Evolutionary conservation across 805 yeast genomes (phyloP).

Genomic region (Yamadazyma insecticola): DNA sequence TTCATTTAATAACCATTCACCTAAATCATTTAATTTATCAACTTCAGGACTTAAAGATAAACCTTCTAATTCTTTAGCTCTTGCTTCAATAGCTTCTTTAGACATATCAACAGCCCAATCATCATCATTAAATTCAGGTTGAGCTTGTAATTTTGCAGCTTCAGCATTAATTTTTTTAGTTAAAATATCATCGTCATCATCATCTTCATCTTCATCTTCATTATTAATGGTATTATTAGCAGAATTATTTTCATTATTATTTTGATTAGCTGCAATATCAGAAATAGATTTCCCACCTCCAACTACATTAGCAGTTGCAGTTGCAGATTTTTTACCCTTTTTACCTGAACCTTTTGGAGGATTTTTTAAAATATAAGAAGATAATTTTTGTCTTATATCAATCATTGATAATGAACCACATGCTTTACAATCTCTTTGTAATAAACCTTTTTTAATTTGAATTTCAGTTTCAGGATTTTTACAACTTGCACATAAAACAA

Average conservation of each 20-base stretch:
- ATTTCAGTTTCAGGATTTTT: conserved; percentile 97
- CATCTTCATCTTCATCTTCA: conserved; percentile 38
- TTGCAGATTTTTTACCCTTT: conserved; percentile 75
- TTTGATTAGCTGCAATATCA: conserved; percentile 59
- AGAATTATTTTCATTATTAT: conserved; percentile 13
- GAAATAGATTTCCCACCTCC: conserved; percentile 82
- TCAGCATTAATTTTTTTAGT: conserved; percentile 80
- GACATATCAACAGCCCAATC: conserved; percentile 98
- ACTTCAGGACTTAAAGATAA: conserved; percentile 44
- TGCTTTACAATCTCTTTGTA: conserved; percentile 94
- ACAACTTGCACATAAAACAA: conserved; percentile 91
- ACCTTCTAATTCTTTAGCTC: conserved; percentile 84
- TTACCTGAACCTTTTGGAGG: conserved; percentile 64
- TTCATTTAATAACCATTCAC: conserved; percentile 73
- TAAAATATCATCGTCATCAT: conserved; percentile 66
- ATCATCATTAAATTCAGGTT: conserved; percentile 73
- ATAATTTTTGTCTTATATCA: conserved; percentile 81
- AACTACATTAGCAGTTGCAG: conserved; percentile 84
- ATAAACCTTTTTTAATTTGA: conserved; percentile 64
- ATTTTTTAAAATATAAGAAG: conserved; percentile 84
- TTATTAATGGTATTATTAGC: conserved; percentile 23
- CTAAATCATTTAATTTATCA: conserved; percentile 64
- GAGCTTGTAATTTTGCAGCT: conserved; percentile 53
- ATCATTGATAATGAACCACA: conserved; percentile 88
- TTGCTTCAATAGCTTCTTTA: conserved; percentile 89